Conservation (phyloP, 495 filamentous ascomycete genomes). For the Lophiotrema nucula region DNA sequence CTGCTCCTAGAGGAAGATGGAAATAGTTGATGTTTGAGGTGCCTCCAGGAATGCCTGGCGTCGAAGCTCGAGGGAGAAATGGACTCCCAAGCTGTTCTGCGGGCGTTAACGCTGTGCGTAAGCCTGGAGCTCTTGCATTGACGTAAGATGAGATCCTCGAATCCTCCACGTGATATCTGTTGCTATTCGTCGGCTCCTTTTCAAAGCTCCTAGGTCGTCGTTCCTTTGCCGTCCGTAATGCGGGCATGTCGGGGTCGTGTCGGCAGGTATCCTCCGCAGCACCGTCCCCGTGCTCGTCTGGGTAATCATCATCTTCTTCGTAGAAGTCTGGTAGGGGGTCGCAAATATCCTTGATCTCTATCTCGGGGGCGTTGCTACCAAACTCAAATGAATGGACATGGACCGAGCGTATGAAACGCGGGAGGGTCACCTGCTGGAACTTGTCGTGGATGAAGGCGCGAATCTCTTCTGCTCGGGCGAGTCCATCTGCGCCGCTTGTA, state of each 20-base stretch:
- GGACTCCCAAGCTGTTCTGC: constrained; percentile 33
- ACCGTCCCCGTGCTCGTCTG: constrained; percentile 37
- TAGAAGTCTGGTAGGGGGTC: constrained; percentile 96
- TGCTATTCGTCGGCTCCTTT: constrained; percentile 1
- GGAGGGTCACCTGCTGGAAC: constrained; percentile 87
- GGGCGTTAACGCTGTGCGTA: constrained; percentile 25
- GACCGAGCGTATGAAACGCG: constrained; percentile 94
- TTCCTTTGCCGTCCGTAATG: constrained; percentile 21
- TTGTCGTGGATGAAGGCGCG: constrained; percentile 91
- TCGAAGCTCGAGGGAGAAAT: constrained; percentile 63
- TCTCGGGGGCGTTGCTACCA: constrained; percentile 72
- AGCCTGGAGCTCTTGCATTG: constrained; percentile 28
- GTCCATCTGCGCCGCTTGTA: constrained; percentile 83
- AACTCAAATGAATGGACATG: constrained; percentile 93
- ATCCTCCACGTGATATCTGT: neutral
- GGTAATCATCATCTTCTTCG: constrained; percentile 65
- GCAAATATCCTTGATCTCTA: constrained; percentile 94
- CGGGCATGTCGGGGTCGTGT: neutral
- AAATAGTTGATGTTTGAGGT: constrained; percentile 90
- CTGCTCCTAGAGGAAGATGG: constrained; percentile 75
- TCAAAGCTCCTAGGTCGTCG: constrained; percentile 14
- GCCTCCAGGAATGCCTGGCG: constrained; percentile 78
- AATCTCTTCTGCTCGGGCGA: constrained; percentile 76
- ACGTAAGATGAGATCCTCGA: constrained; percentile 19
- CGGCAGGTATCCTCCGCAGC: constrained; percentile 13